These are phyloP conservation scores for Gentiana macrophylla DNA, from an alignment of 257 asterid species.

Conservation along the genomic window DNA sequence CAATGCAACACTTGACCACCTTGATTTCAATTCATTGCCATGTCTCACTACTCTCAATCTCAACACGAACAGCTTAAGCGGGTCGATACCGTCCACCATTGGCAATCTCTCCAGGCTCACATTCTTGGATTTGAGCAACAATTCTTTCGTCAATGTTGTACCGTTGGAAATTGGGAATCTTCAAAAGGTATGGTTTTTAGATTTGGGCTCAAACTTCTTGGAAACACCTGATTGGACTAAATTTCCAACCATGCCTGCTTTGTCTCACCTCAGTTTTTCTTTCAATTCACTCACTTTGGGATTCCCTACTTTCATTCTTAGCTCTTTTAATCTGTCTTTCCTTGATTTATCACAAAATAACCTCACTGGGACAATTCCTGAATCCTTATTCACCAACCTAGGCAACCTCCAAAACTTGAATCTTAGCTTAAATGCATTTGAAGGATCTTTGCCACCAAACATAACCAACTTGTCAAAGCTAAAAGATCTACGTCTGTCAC, in stretches of 20 bases:
- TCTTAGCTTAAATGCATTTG: conserved; percentile 32
- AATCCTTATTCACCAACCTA: conserved; percentile 35
- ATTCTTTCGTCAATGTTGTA: conserved; percentile 25
- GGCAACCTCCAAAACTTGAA: conserved; percentile 42
- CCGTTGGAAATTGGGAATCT: conserved; percentile 61
- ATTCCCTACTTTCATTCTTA: conserved; percentile 52
- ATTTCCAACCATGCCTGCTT: conserved; percentile 35
- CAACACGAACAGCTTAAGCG: conserved; percentile 33
- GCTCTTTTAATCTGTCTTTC: conserved; percentile 42
- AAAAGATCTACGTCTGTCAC: conserved; percentile 31
- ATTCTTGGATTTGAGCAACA: conserved; percentile 60
- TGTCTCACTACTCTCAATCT: conserved; percentile 33
- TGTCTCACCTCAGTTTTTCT: conserved; percentile 33
- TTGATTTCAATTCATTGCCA: conserved; percentile 36
- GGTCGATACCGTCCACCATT: conserved; percentile 55
- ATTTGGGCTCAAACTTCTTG: conserved; percentile 58
- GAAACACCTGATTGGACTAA: conserved; percentile 54
- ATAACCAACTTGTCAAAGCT: conserved; percentile 34
- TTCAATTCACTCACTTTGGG: conserved; percentile 33
- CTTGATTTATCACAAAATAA: conserved; percentile 53
- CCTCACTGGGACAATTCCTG: conserved; percentile 53
- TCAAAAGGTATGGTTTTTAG: conserved; percentile 39
- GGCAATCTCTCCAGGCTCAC: conserved; percentile 38
- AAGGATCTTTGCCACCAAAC: conserved; percentile 43
- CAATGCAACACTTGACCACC: conserved; percentile 26